These are phyloP conservation scores for Vachellia collinsii DNA, from an alignment of 306 rosid genomes.

Conservation along the genomic window DNA sequence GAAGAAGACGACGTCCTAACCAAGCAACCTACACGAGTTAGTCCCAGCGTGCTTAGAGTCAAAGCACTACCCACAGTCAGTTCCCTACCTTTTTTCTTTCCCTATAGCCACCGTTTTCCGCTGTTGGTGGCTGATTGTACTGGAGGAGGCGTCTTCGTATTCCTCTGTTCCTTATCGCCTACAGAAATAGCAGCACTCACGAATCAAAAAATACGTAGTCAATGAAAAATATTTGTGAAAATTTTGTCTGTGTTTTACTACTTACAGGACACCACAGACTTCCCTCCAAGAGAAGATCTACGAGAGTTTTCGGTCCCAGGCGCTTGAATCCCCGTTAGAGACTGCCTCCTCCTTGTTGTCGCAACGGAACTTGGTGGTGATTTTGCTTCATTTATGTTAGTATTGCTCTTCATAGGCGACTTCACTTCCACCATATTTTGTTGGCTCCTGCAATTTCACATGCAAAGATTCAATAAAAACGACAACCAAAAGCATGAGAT, in stretches of 20 bases:
- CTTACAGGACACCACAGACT: slow-evolving; percentile 57
- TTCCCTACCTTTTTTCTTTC: neutral
- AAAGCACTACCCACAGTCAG: slow-evolving; percentile 51
- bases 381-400: slow-evolving; percentile 39
- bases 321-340: slow-evolving; percentile 67
- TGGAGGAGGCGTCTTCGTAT: slow-evolving; percentile 82
- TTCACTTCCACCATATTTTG: slow-evolving; percentile 54
- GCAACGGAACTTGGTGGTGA: slow-evolving; percentile 52
- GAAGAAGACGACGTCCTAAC: neutral
- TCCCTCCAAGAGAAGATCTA: slow-evolving; percentile 84
- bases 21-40: slow-evolving; percentile 43
- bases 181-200: slow-evolving; percentile 24
- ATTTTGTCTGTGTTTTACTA: slow-evolving; percentile 28
- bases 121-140: slow-evolving; percentile 50
- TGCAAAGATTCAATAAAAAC: neutral
- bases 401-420: slow-evolving; percentile 48
- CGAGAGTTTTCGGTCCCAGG: slow-evolving; percentile 54
- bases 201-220: neutral
- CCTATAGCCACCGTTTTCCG: slow-evolving; percentile 56
- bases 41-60: slow-evolving; percentile 54
- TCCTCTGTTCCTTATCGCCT: slow-evolving; percentile 65
- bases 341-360: slow-evolving; percentile 70
- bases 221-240: slow-evolving; percentile 7
- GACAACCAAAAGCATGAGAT: neutral
- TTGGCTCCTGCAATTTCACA: slow-evolving; percentile 64